Conservation (phyloP, 108 stramenopile species). For the Skeletonema tropicum region DNA sequence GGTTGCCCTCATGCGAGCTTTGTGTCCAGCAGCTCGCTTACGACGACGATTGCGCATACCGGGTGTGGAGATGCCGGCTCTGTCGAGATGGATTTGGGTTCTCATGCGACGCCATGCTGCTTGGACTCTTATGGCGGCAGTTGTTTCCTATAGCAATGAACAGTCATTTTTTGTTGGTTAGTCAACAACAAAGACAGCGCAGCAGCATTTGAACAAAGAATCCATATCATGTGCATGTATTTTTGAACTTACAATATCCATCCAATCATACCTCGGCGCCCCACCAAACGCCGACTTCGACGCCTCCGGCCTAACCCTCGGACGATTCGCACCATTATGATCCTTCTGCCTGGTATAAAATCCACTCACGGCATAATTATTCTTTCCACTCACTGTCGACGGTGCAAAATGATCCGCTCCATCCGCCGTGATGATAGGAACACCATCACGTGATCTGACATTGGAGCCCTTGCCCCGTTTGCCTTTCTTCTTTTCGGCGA, state of each 20-base stretch:
- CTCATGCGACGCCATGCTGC: slow-evolving; percentile 65
- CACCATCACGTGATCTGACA: slow-evolving; percentile 34
- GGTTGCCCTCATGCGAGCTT: slow-evolving; percentile 14
- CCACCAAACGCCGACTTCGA: slow-evolving; percentile 73
- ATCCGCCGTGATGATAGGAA: slow-evolving; percentile 45
- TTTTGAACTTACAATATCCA: slow-evolving; percentile 77
- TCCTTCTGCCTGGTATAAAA: slow-evolving; percentile 27
- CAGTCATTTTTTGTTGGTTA: background rate
- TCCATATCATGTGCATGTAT: background rate
- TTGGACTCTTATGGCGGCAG: slow-evolving; percentile 77
- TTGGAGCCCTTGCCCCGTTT: slow-evolving; percentile 29
- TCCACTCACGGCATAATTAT: slow-evolving; percentile 11
- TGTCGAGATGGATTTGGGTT: slow-evolving; percentile 56
- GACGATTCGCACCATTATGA: slow-evolving; percentile 17
- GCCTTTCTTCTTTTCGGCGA: background rate
- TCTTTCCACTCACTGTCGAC: slow-evolving; percentile 25
- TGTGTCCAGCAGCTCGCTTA: slow-evolving; percentile 49
- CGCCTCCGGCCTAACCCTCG: slow-evolving; percentile 58
- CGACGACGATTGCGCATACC: slow-evolving; percentile 70
- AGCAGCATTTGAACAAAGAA: background rate
- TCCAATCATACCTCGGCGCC: slow-evolving; percentile 87
- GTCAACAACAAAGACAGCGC: slow-evolving; percentile 1
- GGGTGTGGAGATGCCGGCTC: slow-evolving; percentile 58
- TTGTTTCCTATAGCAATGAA: slow-evolving; percentile 58
- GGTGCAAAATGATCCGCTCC: slow-evolving; percentile 41